Evolutionary conservation across 768 basidiomycete species (phyloP).

Genomic region (Phlegmacium glaucopus): DNA sequence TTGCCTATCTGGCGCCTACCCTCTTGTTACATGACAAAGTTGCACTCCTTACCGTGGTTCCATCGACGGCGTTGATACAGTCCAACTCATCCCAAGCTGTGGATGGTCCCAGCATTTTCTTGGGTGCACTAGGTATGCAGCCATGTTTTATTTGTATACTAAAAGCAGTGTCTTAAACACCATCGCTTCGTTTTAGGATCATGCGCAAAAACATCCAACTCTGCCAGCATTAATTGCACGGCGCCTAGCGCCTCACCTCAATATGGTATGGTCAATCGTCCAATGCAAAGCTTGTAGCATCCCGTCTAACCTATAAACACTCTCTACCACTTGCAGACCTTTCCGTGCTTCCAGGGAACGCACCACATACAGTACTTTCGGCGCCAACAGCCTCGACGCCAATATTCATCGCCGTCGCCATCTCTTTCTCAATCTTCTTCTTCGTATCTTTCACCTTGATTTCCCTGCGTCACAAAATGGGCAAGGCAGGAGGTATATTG

Average conservation of each 20-base stretch:
- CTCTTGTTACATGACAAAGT: constrained; percentile 59
- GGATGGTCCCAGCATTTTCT: constrained; percentile 67
- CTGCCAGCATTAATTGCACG: constrained; percentile 53
- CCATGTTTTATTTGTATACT: not conserved
- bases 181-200: constrained; percentile 48
- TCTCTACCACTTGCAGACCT: constrained; percentile 42
- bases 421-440: constrained; percentile 57
- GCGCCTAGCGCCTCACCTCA: constrained; percentile 48
- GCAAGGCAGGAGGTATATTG: constrained; percentile 44
- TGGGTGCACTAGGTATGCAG: constrained; percentile 62
- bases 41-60: constrained; percentile 60
- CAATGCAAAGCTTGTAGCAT: too few species aligned
- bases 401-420: constrained; percentile 57
- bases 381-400: constrained; percentile 62
- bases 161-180: constrained; percentile 1
- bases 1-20: constrained; percentile 67
- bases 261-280: constrained; percentile 48
- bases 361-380: constrained; percentile 52
- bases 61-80: constrained; percentile 40
- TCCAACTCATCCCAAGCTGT: constrained; percentile 28
- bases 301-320: not conserved
- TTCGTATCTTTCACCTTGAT: constrained; percentile 63
- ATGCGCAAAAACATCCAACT: constrained; percentile 51
- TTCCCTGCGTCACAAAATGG: constrained; percentile 64
- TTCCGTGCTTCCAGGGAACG: constrained; percentile 53